Evolutionary conservation across 768 basidiomycete genomes (phyloP), one percentile per base, ranked within the genome.

Genomic region (Auriscalpium vulgare): DNA sequence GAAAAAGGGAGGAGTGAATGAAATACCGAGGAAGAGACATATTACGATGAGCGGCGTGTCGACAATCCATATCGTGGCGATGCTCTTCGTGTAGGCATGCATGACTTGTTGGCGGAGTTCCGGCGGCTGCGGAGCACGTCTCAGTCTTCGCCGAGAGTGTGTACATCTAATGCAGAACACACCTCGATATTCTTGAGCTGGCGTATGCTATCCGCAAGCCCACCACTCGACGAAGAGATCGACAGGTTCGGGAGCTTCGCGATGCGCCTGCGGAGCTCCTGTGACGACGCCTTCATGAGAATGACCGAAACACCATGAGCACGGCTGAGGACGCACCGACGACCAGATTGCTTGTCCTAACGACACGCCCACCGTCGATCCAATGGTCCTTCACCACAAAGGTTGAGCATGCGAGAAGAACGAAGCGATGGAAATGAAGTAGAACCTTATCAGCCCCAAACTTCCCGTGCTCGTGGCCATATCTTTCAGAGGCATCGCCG

Each of bases 11-110:
- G 23, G 5, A 29, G 23, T 2, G 49, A 40, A 38, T 13, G 10
- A 59, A 61, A 54, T 49, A 72, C 72, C 66, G 59, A 74, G 58
- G 37, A 86, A 59, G 61, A 87, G 75, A 29, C 77, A 73, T 44
- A 73, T 71, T 11, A 79, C 82, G 7, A 79, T 50, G 29, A 88
- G 69, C 0, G 82, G 84, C 9, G 83, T 83, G 67, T 74, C 75
- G 8, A 83, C 81, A 21, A 86, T 59, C 85, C 87, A 89, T 21
- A 89, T 82, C 48, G 58, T 69, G 59, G 76, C 75, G 43, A 89
- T 82, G 3, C 85, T 81, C 35, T 74, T 72, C 14, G 85, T 75
- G 68, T 81, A 88, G 0, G 85, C 85, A 55, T 86, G 74, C 36
- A 83, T 75, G 9, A 86, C 71, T 44, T 72, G 72, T 23, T 70